Conservation (phyloP, 108 stramenopile species). For the Nitzschia putrida region DNA sequence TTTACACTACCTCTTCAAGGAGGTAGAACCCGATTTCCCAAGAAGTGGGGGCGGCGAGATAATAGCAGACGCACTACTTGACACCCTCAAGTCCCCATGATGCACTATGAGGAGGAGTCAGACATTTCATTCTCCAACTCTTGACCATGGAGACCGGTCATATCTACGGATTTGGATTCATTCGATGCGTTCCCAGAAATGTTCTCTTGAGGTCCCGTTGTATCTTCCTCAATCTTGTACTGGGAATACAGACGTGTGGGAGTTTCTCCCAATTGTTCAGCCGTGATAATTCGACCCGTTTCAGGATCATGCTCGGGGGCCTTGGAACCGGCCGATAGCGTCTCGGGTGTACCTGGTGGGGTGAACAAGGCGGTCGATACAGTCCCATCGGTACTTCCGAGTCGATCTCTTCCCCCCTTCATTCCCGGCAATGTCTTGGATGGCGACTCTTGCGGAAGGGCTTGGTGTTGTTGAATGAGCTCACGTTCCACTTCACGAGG, state of each 20-base stretch:
- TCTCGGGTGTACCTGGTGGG: constrained; percentile 28
- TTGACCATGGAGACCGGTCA: too few species aligned
- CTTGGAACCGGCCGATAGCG: neutral
- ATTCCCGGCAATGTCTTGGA: constrained; percentile 2
- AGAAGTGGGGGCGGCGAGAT: too few species aligned
- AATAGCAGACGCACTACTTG: too few species aligned
- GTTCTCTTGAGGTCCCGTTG: too few species aligned
- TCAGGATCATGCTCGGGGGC: neutral
- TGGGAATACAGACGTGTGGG: neutral
- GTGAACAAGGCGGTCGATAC: constrained; percentile 18
- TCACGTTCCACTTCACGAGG: constrained; percentile 16
- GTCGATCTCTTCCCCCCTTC: constrained; percentile 6
- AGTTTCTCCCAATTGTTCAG: constrained; percentile 4
- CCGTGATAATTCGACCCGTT: neutral
- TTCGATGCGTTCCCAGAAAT: too few species aligned
- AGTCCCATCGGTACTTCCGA: constrained; percentile 31
- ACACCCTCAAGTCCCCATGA: too few species aligned
- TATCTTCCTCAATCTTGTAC: constrained; percentile 9
- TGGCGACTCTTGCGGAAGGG: constrained; percentile 5
- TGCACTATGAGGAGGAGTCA: too few species aligned
- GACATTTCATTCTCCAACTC: too few species aligned
- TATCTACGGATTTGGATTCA: too few species aligned
- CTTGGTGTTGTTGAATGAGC: neutral
- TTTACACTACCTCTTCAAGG: too few species aligned
- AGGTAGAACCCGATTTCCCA: too few species aligned